phyloP scores from a whole-genome alignment of 2,329 filamentous ascomycete genomes.

The Lachnellula hyalina region DNA sequence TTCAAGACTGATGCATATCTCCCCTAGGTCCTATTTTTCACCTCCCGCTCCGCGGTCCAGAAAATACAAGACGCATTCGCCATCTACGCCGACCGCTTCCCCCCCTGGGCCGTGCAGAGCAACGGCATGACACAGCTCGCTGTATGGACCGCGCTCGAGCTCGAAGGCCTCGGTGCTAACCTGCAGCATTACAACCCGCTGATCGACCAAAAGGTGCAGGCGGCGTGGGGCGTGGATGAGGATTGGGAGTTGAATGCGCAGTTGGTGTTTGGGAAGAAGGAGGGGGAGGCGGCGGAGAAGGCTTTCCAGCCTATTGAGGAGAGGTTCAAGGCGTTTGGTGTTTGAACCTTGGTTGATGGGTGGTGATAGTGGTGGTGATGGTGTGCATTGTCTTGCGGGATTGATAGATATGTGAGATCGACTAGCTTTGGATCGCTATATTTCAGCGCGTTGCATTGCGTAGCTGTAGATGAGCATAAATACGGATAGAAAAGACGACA shows the following conservation, averaged over 20 bases:
- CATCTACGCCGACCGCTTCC: conserved; percentile 74
- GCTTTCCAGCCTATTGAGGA: conserved; percentile 58
- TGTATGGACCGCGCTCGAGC: conserved; percentile 76
- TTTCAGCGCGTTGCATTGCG: too few species aligned
- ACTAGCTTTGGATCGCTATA: too few species aligned
- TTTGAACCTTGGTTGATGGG: conserved; percentile 6
- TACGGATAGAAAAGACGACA: too few species aligned
- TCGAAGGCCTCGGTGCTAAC: conserved; percentile 80
- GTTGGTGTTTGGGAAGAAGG: conserved; percentile 71
- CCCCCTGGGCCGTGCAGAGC: conserved; percentile 68
- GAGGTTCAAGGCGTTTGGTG: conserved; percentile 59
- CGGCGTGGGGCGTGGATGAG: conserved; percentile 63
- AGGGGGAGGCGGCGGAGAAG: conserved; percentile 57
- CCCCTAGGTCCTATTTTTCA: conserved; percentile 74
- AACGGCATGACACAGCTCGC: conserved; percentile 78
- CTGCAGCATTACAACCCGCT: conserved; percentile 92
- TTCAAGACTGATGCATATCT: too few species aligned
- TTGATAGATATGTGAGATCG: too few species aligned
- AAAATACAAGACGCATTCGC: conserved; percentile 64
- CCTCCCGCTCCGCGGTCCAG: conserved; percentile 65
- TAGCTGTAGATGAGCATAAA: too few species aligned
- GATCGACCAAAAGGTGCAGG: conserved; percentile 64
- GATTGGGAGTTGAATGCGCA: conserved; percentile 77
- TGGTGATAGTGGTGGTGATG: too few species aligned
- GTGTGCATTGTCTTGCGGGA: too few species aligned